Percentiles rank a stretch among this genome's conserved stretches.
Evolutionary conservation across 2,329 filamentous ascomycete species (phyloP).

Genomic region (Onygena corvina): DNA sequence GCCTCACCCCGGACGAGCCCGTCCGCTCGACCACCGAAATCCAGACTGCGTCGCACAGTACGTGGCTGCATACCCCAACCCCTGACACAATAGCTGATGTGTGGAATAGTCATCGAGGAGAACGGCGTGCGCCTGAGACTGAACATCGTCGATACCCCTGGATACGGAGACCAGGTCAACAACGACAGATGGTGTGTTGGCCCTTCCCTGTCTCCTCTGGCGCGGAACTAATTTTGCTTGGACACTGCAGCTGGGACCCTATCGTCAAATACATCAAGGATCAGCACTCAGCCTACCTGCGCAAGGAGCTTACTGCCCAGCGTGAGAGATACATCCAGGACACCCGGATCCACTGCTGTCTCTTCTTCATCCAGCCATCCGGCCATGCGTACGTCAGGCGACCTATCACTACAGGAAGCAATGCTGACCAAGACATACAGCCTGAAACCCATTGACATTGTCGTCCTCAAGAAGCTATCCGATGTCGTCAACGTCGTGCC

Average conservation of each 20-base stretch:
- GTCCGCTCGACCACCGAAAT: constrained; percentile 96
- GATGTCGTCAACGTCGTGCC: constrained; percentile 99
- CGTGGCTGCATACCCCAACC: constrained; percentile 16
- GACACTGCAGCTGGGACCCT: constrained; percentile 64
- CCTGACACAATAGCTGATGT: not conserved
- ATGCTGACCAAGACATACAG: constrained; percentile 21
- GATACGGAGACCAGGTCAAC: constrained; percentile 97
- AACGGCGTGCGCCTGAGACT: constrained; percentile 93
- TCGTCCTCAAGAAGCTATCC: constrained; percentile 97
- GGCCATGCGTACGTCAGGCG: constrained; percentile 58
- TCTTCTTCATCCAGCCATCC: constrained; percentile 99
- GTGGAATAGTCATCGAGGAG: constrained; percentile 69
- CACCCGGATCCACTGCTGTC: constrained; percentile 96
- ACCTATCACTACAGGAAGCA: not conserved
- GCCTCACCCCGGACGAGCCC: constrained; percentile 80
- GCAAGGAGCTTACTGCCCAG: constrained; percentile 98
- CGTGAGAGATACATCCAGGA: constrained; percentile 98
- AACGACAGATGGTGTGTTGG: constrained; percentile 73
- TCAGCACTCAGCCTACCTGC: constrained; percentile 96
- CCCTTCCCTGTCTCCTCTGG: not conserved
- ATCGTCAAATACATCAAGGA: constrained; percentile 99
- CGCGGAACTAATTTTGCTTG: not conserved
- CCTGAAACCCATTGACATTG: constrained; percentile 97
- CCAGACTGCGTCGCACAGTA: constrained; percentile 84
- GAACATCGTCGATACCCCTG: constrained; percentile 98